Evolutionary conservation across 805 yeast species (phyloP).

Genomic region (Candida chauliodis): DNA sequence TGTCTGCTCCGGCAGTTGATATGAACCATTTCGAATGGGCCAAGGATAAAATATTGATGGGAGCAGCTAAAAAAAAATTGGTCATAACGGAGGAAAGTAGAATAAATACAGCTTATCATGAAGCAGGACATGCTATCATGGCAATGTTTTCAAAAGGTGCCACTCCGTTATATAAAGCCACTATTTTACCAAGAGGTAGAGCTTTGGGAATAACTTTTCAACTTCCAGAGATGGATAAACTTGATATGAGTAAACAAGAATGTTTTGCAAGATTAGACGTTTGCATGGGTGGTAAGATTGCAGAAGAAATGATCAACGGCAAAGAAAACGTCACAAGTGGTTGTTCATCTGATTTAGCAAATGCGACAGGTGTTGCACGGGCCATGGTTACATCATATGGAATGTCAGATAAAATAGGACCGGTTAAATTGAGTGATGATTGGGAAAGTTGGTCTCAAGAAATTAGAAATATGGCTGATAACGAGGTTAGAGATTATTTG

Average conservation of each 20-base stretch:
- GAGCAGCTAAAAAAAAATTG: conserved; percentile 97
- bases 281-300: conserved; percentile 98
- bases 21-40: conserved; percentile 98
- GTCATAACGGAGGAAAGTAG: conserved; percentile 94
- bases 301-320: conserved; percentile 92
- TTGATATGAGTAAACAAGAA: conserved; percentile 85
- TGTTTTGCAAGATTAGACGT: conserved; percentile 91
- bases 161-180: conserved; percentile 92
- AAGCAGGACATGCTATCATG: conserved; percentile 99
- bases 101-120: conserved; percentile 94
- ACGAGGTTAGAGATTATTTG: conserved; percentile 77
- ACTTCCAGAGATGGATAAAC: conserved; percentile 96
- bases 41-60: conserved; percentile 94
- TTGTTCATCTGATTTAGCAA: conserved; percentile 85
- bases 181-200: conserved; percentile 93
- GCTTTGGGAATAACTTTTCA: conserved; percentile 97
- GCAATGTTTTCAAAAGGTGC: conserved; percentile 94
- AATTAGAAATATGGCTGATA: conserved; percentile 85
- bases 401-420: conserved; percentile 92
- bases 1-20: conserved; percentile 84
- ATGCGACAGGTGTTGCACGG: conserved; percentile 89
- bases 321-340: conserved; percentile 92
- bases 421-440: conserved; percentile 80
- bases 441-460: conserved; percentile 95
- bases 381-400: conserved; percentile 98